phyloP scores from a whole-genome alignment of 1,284 basidiomycete species.

The Malassezia dermatis region DNA sequence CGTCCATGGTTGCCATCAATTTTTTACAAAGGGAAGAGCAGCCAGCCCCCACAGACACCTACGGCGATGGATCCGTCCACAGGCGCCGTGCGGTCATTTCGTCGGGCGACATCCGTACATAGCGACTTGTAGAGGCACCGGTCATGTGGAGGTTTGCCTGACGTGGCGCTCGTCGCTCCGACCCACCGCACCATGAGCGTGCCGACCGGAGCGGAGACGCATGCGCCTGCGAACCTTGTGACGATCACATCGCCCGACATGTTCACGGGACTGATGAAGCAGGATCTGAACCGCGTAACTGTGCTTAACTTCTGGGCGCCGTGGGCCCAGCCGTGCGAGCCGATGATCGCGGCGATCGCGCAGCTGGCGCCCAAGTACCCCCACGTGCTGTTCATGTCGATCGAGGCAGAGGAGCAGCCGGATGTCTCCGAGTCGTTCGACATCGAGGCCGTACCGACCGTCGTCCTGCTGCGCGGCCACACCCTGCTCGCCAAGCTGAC shows the following conservation, averaged over 20 bases:
- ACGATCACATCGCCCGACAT: constrained; percentile 44
- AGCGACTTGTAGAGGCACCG: not conserved
- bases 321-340: constrained; percentile 47
- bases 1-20: constrained; percentile 17
- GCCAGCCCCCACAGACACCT: constrained; percentile 16
- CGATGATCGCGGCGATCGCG: constrained; percentile 42
- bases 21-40: constrained; percentile 17
- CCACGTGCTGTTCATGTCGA: constrained; percentile 57
- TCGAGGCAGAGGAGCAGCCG: constrained; percentile 75
- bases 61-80: not conserved
- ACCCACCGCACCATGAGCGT: not conserved
- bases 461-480: constrained; percentile 78
- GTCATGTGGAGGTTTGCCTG: not conserved
- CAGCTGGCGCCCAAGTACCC: constrained; percentile 62
- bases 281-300: constrained; percentile 38
- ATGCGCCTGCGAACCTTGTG: constrained; percentile 22
- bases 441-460: constrained; percentile 77
- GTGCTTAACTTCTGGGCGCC: constrained; percentile 47
- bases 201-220: not conserved
- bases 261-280: constrained; percentile 35
- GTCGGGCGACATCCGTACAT: constrained; percentile 2
- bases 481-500: constrained; percentile 68
- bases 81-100: constrained; percentile 16
- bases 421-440: constrained; percentile 92
- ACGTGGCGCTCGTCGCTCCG: not conserved